Conservation (phyloP, 208 protist genomes). For the Crithidia expoeki region DNA sequence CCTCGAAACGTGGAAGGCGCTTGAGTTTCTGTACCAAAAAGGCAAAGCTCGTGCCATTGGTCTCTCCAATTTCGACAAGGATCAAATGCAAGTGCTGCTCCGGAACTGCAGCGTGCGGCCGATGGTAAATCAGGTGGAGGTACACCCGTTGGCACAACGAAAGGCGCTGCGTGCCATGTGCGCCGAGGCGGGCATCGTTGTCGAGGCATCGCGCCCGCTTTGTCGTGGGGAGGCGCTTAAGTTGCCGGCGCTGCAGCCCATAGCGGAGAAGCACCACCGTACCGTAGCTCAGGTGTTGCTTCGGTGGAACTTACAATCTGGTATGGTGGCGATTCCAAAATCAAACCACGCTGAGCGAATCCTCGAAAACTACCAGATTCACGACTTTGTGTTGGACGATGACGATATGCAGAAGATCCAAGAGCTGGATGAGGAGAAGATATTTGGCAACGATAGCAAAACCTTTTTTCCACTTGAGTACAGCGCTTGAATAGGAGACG, state of each 20-base stretch:
- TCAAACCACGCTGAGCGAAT: conserved; percentile 74
- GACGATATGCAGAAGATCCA: conserved; percentile 54
- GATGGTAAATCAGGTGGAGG: conserved; percentile 93
- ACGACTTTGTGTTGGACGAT: conserved; percentile 53
- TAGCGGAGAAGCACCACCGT: conserved; percentile 44
- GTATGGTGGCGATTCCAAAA: conserved; percentile 86
- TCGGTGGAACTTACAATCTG: conserved; percentile 61
- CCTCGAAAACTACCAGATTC: conserved; percentile 70
- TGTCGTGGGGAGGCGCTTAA: conserved; percentile 47
- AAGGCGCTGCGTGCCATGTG: conserved; percentile 69
- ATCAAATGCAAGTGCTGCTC: conserved; percentile 66
- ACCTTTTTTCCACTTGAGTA: conserved; percentile 16
- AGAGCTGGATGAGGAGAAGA: conserved; percentile 38
- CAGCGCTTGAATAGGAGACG: background rate
- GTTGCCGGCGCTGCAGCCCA: conserved; percentile 31
- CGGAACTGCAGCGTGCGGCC: conserved; percentile 68
- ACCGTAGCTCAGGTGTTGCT: conserved; percentile 67
- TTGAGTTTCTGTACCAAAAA: conserved; percentile 67
- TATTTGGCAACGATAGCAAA: conserved; percentile 31
- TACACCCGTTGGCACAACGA: conserved; percentile 84
- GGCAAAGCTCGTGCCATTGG: conserved; percentile 88
- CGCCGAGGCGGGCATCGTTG: conserved; percentile 60
- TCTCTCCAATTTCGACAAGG: conserved; percentile 88
- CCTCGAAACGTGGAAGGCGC: conserved; percentile 66
- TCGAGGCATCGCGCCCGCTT: conserved; percentile 46